Evolutionary conservation across 2,329 filamentous ascomycete species (phyloP).

Genomic region (Neospermospora avenae): DNA sequence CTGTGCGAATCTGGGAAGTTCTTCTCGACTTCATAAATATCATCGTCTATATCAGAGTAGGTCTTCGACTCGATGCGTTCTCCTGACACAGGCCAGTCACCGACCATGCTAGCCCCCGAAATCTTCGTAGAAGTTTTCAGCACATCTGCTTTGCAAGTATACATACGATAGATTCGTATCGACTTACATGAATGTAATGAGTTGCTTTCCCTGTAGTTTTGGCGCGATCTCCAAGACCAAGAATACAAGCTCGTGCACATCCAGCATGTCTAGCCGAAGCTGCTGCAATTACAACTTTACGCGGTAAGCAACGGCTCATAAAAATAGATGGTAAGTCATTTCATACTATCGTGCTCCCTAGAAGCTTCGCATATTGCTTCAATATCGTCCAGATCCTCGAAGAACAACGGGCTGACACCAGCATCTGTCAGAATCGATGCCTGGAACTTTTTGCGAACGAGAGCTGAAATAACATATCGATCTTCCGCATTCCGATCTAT

Average conservation of each 20-base stretch:
- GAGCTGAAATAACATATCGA: slow-evolving; percentile 18
- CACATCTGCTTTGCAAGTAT: neutral
- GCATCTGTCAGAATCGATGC: slow-evolving; percentile 23
- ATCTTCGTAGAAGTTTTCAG: slow-evolving; percentile 29
- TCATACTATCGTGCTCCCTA: slow-evolving; percentile 22
- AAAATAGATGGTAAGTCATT: neutral
- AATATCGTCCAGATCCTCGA: slow-evolving; percentile 26
- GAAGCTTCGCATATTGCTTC: slow-evolving; percentile 23
- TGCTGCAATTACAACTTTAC: slow-evolving; percentile 42
- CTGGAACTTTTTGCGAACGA: slow-evolving; percentile 28
- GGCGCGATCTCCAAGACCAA: slow-evolving; percentile 41
- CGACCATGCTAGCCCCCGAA: slow-evolving; percentile 44
- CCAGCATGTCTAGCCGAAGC: slow-evolving; percentile 39
- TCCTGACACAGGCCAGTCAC: slow-evolving; percentile 40
- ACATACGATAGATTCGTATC: neutral
- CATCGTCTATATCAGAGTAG: slow-evolving; percentile 42
- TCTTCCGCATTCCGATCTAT: slow-evolving; percentile 9
- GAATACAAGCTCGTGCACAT: slow-evolving; percentile 41
- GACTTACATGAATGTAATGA: slow-evolving; percentile 40
- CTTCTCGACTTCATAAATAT: slow-evolving; percentile 43
- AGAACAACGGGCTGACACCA: slow-evolving; percentile 23
- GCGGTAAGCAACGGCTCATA: neutral
- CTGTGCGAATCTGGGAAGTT: slow-evolving; percentile 37
- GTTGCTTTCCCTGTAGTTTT: slow-evolving; percentile 36
- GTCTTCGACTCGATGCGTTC: slow-evolving; percentile 32